Conservation (phyloP, 2,329 filamentous ascomycete genomes). For the Aureobasidium melanogenum region DNA sequence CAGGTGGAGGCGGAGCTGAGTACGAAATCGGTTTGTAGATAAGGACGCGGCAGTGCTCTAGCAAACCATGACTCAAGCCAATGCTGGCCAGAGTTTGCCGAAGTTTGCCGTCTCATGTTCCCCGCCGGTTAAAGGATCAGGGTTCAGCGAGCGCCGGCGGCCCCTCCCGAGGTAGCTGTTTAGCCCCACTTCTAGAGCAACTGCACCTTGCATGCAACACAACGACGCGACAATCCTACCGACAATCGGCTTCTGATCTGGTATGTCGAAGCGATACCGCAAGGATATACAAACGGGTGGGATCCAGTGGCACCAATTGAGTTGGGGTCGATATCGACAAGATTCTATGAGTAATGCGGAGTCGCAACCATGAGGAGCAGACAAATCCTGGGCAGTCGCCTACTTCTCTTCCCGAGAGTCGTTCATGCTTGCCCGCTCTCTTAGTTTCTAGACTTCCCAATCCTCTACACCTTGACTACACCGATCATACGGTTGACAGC, state of each 20-base stretch:
- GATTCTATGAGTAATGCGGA: constrained; percentile 5
- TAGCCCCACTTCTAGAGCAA: background rate
- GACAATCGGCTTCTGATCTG: constrained; percentile 1
- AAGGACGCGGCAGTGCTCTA: background rate
- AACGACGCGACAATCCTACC: constrained; percentile 2
- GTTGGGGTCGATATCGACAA: background rate
- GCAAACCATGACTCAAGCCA: constrained; percentile 1
- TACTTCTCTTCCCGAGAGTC: background rate
- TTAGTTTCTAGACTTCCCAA: too few relatives aligned
- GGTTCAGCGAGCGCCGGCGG: background rate
- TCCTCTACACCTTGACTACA: background rate
- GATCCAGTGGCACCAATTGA: background rate
- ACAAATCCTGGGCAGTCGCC: background rate
- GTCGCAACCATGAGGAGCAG: background rate
- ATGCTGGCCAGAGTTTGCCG: background rate
- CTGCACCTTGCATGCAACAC: constrained; percentile 2
- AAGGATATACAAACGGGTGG: background rate
- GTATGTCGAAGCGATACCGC: constrained; percentile 7
- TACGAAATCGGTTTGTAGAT: background rate
- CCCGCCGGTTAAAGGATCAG: constrained; percentile 1
- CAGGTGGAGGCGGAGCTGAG: background rate
- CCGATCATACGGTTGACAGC: background rate
- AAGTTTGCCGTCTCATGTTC: background rate
- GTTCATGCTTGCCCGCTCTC: background rate
- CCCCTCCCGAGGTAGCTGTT: background rate